Percentiles rank a stretch among this genome's conserved stretches.
Evolutionary conservation across 176 grass and related monocot genomes (phyloP).

Genomic region (Raddia guianensis): DNA sequence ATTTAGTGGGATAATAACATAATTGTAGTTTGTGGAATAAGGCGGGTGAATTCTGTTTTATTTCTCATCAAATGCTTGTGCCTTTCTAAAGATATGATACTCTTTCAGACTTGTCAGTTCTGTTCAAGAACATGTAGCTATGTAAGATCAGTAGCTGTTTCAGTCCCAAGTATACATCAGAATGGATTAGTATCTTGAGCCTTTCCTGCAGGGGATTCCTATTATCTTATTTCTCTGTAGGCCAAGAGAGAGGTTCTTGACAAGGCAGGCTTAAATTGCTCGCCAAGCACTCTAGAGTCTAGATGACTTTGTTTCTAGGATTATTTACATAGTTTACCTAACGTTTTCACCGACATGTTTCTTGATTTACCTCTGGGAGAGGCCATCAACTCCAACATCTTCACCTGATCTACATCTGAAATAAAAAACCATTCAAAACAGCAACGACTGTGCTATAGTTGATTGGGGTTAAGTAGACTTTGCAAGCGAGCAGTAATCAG

Average conservation of each 20-base stretch:
- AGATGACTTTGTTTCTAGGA: constrained; percentile 29
- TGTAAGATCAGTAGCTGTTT: not conserved
- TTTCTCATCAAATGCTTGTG: not conserved
- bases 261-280: constrained; percentile 62
- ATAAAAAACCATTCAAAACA: constrained; percentile 35
- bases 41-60: not conserved
- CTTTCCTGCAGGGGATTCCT: constrained; percentile 71
- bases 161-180: constrained; percentile 1
- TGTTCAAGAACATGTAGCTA: not conserved
- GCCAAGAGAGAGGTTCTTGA: constrained; percentile 85
- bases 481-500: constrained; percentile 9
- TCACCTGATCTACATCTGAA: constrained; percentile 53
- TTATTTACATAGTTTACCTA: constrained; percentile 15
- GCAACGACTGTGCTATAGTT: not conserved
- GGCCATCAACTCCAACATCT: constrained; percentile 38
- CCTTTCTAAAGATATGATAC: not conserved
- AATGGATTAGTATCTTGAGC: constrained; percentile 11
- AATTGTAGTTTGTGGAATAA: not conserved
- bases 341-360: not conserved
- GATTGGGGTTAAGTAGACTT: too few relatives aligned
- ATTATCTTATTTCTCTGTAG: constrained; percentile 60
- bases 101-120: not conserved
- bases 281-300: constrained; percentile 50
- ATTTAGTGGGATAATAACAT: not conserved
- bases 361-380: constrained; percentile 71